Conservation (phyloP, 495 filamentous ascomycete genomes). For the Trichoderma parareesei region DNA sequence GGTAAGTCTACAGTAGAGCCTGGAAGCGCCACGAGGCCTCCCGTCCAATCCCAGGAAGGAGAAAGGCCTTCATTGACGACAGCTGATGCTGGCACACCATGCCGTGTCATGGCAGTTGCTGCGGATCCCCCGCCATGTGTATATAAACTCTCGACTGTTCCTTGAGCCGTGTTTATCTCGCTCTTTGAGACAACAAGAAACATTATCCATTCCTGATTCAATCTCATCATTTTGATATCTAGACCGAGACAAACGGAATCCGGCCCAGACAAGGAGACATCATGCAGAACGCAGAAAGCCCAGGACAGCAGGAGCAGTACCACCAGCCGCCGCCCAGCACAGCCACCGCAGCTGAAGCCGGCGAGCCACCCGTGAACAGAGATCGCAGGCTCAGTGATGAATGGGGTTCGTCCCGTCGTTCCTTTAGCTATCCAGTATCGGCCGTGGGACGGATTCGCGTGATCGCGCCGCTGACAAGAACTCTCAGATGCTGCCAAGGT, state of each 20-base stretch:
- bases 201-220: background rate
- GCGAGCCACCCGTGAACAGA: background rate
- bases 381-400: constrained; percentile 23
- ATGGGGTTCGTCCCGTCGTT: constrained; percentile 31
- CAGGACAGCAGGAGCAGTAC: background rate
- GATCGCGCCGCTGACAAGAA: constrained; percentile 14
- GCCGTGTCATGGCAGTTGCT: background rate
- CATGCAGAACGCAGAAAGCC: background rate
- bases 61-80: background rate
- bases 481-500: constrained; percentile 52
- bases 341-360: background rate
- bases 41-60: background rate
- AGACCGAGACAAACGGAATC: background rate
- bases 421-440: background rate
- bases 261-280: background rate
- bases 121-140: background rate
- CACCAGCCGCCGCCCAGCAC: background rate
- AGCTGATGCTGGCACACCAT: background rate
- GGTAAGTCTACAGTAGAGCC: background rate
- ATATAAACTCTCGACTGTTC: background rate
- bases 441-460: background rate
- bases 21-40: background rate
- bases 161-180: background rate
- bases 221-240: background rate
- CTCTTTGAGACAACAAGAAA: background rate